These are phyloP conservation scores for Colletotrichum viniferum DNA, from an alignment of 2,329 filamentous ascomycete species.

Conservation along the genomic window DNA sequence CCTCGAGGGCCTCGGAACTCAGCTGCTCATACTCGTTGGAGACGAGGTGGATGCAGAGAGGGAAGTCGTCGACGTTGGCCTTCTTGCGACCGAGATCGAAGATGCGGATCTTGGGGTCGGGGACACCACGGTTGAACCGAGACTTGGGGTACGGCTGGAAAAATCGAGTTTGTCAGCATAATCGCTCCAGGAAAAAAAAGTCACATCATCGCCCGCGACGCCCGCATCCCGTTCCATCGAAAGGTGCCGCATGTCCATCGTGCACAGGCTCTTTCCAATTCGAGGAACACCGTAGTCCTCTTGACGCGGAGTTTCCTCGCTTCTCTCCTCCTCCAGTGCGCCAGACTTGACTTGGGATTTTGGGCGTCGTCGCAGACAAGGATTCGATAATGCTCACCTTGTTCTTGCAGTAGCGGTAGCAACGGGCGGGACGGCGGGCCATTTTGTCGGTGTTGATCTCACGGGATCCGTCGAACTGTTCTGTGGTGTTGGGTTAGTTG, in stretches of 20 bases:
- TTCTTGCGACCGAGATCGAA: constrained; percentile 99
- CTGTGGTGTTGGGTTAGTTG: constrained; percentile 36
- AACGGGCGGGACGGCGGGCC: constrained; percentile 98
- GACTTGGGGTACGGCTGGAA: constrained; percentile 95
- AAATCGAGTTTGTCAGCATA: background rate
- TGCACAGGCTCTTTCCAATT: background rate
- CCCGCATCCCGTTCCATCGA: background rate
- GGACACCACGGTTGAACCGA: constrained; percentile 99
- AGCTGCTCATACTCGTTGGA: constrained; percentile 99
- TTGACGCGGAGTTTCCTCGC: background rate
- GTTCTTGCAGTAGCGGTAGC: constrained; percentile 99
- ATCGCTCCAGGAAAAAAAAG: background rate
- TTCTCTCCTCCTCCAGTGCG: background rate
- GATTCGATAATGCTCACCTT: constrained; percentile 69
- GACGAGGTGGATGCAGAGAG: constrained; percentile 97
- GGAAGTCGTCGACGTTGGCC: constrained; percentile 99
- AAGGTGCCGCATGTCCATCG: background rate
- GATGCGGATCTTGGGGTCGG: constrained; percentile 86
- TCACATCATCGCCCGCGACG: background rate
- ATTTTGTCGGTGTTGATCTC: constrained; percentile 76
- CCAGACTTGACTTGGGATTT: constrained; percentile 2
- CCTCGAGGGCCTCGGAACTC: constrained; percentile 98
- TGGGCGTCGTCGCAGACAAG: background rate
- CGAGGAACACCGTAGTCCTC: background rate
- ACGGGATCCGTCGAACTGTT: constrained; percentile 36